These are phyloP conservation scores for Penicillium atrosanguineum DNA, from an alignment of 495 filamentous ascomycete species.

Conservation along the genomic window DNA sequence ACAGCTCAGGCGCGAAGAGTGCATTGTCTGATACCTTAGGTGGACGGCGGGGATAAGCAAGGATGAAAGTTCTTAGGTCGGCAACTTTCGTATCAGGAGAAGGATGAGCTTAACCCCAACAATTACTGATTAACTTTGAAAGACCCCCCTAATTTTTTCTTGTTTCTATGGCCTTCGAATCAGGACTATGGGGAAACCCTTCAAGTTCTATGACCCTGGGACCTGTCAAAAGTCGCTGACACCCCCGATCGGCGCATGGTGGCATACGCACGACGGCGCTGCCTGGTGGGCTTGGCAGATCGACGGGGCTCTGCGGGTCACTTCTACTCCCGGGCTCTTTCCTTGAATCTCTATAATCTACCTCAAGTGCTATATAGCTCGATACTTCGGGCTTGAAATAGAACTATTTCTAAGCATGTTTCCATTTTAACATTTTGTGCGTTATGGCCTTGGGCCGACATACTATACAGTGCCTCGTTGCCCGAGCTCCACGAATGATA, in stretches of 20 bases:
- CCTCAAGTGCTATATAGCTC: neutral
- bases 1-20: slow-evolving; percentile 1
- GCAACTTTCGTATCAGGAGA: slow-evolving; percentile 6
- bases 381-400: neutral
- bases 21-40: slow-evolving; percentile 10
- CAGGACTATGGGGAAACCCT: neutral
- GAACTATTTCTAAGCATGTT: neutral
- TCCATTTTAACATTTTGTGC: slow-evolving; percentile 12
- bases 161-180: slow-evolving; percentile 10
- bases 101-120: slow-evolving; percentile 1
- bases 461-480: slow-evolving; percentile 23
- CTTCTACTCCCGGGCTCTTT: neutral
- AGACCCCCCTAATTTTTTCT: neutral
- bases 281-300: slow-evolving; percentile 26
- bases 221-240: neutral
- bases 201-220: neutral
- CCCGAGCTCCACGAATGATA: slow-evolving; percentile 16
- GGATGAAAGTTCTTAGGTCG: slow-evolving; percentile 16
- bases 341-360: too few species aligned
- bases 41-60: slow-evolving; percentile 8
- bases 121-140: neutral
- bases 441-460: slow-evolving; percentile 16
- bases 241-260: slow-evolving; percentile 8
- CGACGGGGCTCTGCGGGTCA: slow-evolving; percentile 2
- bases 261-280: slow-evolving; percentile 19